Evolutionary conservation across 2,329 filamentous ascomycete species (phyloP).

Genomic region (Metarhizium anisopliae): DNA sequence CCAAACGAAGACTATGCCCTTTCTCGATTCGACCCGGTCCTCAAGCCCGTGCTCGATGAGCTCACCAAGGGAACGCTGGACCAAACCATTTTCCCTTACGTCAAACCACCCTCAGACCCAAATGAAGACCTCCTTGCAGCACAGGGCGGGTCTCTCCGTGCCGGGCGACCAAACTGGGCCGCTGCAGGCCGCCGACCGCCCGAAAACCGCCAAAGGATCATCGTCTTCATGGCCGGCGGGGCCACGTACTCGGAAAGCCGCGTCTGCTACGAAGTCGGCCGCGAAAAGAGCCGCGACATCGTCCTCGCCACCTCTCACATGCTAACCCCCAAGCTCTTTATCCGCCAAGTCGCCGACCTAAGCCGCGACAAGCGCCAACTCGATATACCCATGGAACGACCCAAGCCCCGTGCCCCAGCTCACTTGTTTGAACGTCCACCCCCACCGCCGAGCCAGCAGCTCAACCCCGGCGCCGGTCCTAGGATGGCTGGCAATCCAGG

Average conservation of each 20-base stretch:
- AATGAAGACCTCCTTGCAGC: conserved; percentile 48
- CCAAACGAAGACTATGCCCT: conserved; percentile 70
- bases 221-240: conserved; percentile 91
- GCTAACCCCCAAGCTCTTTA: conserved; percentile 74
- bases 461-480: neutral
- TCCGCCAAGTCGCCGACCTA: conserved; percentile 75
- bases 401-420: conserved; percentile 71
- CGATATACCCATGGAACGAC: conserved; percentile 72
- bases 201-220: conserved; percentile 82
- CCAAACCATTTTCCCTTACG: conserved; percentile 58
- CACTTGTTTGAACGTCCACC: conserved; percentile 73
- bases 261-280: conserved; percentile 78
- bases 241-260: conserved; percentile 89
- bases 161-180: conserved; percentile 93
- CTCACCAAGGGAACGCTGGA: conserved; percentile 60
- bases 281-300: conserved; percentile 67
- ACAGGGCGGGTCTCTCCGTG: conserved; percentile 69
- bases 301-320: conserved; percentile 88
- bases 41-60: conserved; percentile 78
- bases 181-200: conserved; percentile 61
- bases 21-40: conserved; percentile 73
- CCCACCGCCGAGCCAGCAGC: conserved; percentile 32
- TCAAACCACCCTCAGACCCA: conserved; percentile 58
- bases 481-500: conserved; percentile 1
- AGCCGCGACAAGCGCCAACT: conserved; percentile 66